These are phyloP conservation scores for Colletotrichum salicis DNA, from an alignment of 2,329 filamentous ascomycete genomes.

Conservation along the genomic window DNA sequence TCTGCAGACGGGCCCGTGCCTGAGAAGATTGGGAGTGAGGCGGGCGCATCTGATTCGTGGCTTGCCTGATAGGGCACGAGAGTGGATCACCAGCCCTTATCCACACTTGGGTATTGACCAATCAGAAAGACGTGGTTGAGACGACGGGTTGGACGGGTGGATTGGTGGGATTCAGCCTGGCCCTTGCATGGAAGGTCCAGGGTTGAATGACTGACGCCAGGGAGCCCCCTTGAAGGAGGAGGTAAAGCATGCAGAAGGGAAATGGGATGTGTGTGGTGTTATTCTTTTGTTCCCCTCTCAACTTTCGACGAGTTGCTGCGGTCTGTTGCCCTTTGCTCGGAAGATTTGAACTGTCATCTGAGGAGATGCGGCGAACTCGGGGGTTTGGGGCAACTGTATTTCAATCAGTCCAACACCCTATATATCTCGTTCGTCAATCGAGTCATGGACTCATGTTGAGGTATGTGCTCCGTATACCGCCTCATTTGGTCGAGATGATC, in stretches of 20 bases:
- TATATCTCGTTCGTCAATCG: not conserved
- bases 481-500: not conserved
- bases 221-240: not conserved
- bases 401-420: not conserved
- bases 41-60: constrained; percentile 10
- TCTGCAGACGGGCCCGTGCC: constrained; percentile 1
- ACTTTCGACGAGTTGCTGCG: not conserved
- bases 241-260: not conserved
- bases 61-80: not conserved
- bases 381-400: not conserved
- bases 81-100: not conserved
- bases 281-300: not conserved
- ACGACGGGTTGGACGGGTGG: not conserved
- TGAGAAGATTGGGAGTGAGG: not conserved
- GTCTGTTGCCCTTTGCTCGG: not conserved
- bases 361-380: not conserved
- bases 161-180: not conserved
- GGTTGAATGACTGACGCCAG: not conserved
- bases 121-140: not conserved
- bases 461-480: not conserved
- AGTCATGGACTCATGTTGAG: not conserved
- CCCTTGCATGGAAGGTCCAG: not conserved
- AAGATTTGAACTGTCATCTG: not conserved
- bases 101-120: not conserved
- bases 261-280: not conserved